These are phyloP conservation scores for Astraeus odoratus DNA, from an alignment of 768 basidiomycete species.

Conservation along the genomic window DNA sequence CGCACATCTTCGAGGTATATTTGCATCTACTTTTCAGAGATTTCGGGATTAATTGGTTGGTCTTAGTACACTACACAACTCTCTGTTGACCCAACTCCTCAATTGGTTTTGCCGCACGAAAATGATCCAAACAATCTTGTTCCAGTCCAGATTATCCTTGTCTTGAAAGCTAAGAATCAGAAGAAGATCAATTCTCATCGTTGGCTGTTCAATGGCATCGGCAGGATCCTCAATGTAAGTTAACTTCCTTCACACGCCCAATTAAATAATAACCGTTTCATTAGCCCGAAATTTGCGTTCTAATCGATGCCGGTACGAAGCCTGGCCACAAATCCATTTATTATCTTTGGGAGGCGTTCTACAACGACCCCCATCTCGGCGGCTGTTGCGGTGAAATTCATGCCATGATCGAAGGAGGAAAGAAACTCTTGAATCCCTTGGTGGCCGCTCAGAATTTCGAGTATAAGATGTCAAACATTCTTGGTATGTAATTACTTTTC, in stretches of 20 bases:
- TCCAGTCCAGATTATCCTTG: conserved; percentile 86
- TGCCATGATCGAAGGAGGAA: conserved; percentile 92
- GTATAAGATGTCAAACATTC: conserved; percentile 98
- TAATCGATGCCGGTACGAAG: conserved; percentile 94
- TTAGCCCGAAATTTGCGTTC: conserved; percentile 85
- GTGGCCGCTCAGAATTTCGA: conserved; percentile 96
- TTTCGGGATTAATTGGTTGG: conserved; percentile 2
- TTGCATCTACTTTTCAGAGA: neutral
- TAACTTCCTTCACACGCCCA: conserved; percentile 1
- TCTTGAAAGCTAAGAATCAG: conserved; percentile 89
- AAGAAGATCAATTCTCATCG: conserved; percentile 96
- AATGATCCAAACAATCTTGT: conserved; percentile 90
- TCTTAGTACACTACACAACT: conserved; percentile 91
- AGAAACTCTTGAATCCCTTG: conserved; percentile 85
- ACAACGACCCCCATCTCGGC: conserved; percentile 70
- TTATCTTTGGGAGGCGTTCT: conserved; percentile 91
- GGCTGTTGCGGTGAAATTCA: conserved; percentile 95
- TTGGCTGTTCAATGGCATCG: conserved; percentile 95
- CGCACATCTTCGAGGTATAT: conserved; percentile 88
- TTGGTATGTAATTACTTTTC: conserved; percentile 40
- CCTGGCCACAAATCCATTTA: conserved; percentile 95
- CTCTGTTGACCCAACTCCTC: conserved; percentile 85
- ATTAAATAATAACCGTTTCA: conserved; percentile 3
- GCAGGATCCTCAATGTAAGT: conserved; percentile 64
- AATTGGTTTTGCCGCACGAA: conserved; percentile 83